phyloP scores from a whole-genome alignment of 2,329 filamentous ascomycete species.

The Ceratocystis harringtonii region DNA sequence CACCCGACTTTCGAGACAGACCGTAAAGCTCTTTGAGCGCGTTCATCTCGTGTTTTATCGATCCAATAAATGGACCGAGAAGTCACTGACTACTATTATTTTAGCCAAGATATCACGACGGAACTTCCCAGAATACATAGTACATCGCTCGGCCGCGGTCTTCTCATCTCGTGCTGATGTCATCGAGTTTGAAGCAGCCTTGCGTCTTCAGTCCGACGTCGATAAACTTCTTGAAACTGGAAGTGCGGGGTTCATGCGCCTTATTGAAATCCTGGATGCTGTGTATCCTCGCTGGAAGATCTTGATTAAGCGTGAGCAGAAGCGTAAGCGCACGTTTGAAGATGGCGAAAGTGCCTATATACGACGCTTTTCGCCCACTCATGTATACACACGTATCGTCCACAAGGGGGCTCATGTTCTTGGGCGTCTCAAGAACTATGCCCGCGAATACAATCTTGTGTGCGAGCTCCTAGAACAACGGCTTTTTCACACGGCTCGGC shows the following conservation, averaged over 20 bases:
- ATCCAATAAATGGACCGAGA: conserved; percentile 94
- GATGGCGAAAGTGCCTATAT: conserved; percentile 79
- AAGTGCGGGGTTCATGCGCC: conserved; percentile 50
- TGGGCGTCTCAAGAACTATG: conserved; percentile 67
- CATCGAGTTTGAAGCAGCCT: conserved; percentile 76
- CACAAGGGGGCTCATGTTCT: conserved; percentile 73
- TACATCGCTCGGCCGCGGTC: conserved; percentile 78
- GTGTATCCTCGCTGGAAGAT: conserved; percentile 69
- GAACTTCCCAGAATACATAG: conserved; percentile 81
- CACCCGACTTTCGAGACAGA: conserved; percentile 57
- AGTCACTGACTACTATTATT: conserved; percentile 88
- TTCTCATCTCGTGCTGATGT: conserved; percentile 62
- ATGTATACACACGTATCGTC: conserved; percentile 84
- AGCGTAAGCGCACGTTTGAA: conserved; percentile 63
- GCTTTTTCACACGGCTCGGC: conserved; percentile 69
- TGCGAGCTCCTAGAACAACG: conserved; percentile 62
- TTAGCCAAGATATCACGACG: conserved; percentile 75
- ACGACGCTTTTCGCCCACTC: conserved; percentile 75
- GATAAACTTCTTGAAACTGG: conserved; percentile 72
- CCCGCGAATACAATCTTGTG: conserved; percentile 59
- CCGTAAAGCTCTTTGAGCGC: conserved; percentile 74
- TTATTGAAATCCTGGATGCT: conserved; percentile 57
- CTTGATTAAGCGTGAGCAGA: conserved; percentile 62
- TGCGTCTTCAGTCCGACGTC: conserved; percentile 66
- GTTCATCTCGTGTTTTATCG: conserved; percentile 94